A percentile compares a stretch with the other conserved stretches of the same genome.
Evolutionary conservation across 1,139 yeast species (phyloP).

Genomic region (Suhomyces wounanorum): DNA sequence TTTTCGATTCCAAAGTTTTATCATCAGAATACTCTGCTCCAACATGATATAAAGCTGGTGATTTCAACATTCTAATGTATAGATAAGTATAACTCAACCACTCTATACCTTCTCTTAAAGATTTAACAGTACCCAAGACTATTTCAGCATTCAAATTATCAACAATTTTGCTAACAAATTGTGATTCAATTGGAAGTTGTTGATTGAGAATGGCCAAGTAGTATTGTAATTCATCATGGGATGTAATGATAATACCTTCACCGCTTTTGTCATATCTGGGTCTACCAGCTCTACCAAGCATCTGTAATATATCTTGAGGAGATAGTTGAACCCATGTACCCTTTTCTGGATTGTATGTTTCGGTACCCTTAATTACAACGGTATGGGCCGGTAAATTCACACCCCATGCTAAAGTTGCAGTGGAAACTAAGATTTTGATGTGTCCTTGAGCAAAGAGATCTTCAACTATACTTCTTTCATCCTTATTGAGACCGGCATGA

Average conservation of each 20-base stretch:
- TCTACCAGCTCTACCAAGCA: conserved; percentile 97
- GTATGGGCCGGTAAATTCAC: conserved; percentile 97
- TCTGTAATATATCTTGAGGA: conserved; percentile 92
- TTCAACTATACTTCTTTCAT: conserved; percentile 78
- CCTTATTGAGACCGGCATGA: conserved; percentile 85
- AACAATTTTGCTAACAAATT: conserved; percentile 66
- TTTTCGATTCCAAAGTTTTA: conserved; percentile 43
- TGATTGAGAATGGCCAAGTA: conserved; percentile 87
- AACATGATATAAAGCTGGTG: conserved; percentile 76
- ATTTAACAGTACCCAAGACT: conserved; percentile 66
- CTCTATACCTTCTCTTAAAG: conserved; percentile 64
- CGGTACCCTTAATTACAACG: conserved; percentile 93
- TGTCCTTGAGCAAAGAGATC: conserved; percentile 88
- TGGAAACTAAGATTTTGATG: conserved; percentile 78
- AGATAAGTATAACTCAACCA: conserved; percentile 86
- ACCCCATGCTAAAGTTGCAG: conserved; percentile 99
- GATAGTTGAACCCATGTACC: conserved; percentile 89
- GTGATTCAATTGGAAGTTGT: conserved; percentile 91
- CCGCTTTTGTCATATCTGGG: conserved; percentile 93
- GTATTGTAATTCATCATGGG: conserved; percentile 83
- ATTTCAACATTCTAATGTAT: conserved; percentile 73
- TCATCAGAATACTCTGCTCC: conserved; percentile 58
- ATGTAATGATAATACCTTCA: conserved; percentile 90
- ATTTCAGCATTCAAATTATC: conserved; percentile 88
- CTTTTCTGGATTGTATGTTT: conserved; percentile 85